Base-by-base conservation (phyloP, 2,329 filamentous ascomycete genomes). In the Phialophora tarda region DNA sequence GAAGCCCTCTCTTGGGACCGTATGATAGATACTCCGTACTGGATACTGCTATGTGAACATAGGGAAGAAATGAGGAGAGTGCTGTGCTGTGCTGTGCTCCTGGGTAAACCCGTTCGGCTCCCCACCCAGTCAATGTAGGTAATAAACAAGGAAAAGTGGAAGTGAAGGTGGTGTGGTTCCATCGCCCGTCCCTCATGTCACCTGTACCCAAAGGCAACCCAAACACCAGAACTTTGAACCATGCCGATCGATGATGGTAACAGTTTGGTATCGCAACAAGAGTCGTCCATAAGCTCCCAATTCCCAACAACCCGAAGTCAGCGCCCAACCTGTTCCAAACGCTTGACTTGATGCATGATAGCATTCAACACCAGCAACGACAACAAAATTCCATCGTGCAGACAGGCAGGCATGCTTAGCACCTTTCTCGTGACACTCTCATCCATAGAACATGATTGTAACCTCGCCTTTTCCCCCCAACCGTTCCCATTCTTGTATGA, bases 81-180 rank as follows among this genome's bases (percentile, higher is more conserved):
- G 11, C 53, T 55, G 53, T 30, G 53, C 28, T 55, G 53, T 55
- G 24, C 53, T 55, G 53, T 30, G 53, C 28, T 55, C 53, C 53
- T 26, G 48, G 24, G 10, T 2, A 30, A 11, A 34, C 53, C 53
- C 24, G 17, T 44, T 44, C n/a, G 24, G 11, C 5, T 34, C 17
- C 28, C 28, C 24, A 28, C 53, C 53, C 14, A 30, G 11, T 30
- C 12, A 24, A 34, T 12, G 30, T 41, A 34, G 11, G 28, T 30
- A 10, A 28, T n/a, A 21, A 21, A 55, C 26, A 14, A 55, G 11
- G n/a, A 24, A 21, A 55, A 55, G 17, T 55, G 8, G 26, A 55
- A 55, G 53, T 55, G 17, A 30, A 30, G 28, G 53, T 55, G 2
- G 38, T 44, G 38, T 44, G 38, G 53, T 55, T 32, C 26, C 53